These are phyloP conservation scores for Malus hybrid DNA, from an alignment of 331 rosid genomes.

Conservation along the genomic window DNA sequence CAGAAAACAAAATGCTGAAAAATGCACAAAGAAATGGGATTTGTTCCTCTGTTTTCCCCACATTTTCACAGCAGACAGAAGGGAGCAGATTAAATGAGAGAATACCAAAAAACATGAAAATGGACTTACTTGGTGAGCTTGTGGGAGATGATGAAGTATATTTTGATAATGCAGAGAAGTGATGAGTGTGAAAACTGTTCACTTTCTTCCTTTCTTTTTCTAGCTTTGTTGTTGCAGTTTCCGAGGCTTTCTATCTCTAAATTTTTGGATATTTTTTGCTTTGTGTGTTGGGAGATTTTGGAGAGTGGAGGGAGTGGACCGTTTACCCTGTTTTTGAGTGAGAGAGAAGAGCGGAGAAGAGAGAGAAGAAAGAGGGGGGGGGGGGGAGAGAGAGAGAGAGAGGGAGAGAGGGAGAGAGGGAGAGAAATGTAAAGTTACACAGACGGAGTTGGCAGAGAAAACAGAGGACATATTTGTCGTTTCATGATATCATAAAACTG, in stretches of 20 bases:
- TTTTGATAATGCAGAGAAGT: background rate
- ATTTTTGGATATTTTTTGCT: background rate
- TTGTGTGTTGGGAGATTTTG: background rate
- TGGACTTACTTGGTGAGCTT: background rate
- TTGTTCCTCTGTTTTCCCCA: background rate
- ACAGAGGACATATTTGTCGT: constrained; percentile 27
- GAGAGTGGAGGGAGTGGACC: background rate
- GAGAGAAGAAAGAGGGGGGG: background rate
- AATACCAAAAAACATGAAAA: background rate
- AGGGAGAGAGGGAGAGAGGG: background rate
- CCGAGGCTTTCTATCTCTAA: background rate
- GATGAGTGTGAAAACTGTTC: background rate
- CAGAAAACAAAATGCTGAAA: background rate
- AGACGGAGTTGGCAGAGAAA: background rate
- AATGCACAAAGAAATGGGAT: background rate
- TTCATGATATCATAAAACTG: constrained; percentile 12
- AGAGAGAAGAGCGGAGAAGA: background rate
- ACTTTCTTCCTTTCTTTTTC: background rate
- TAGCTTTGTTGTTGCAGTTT: constrained; percentile 2
- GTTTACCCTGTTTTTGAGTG: background rate
- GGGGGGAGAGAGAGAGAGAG: background rate
- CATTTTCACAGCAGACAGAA: constrained; percentile 1
- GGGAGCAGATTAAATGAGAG: background rate
- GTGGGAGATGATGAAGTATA: background rate
- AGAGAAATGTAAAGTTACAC: background rate